Conservation (phyloP, 2,329 filamentous ascomycete genomes). For the Penicillium sp. region DNA sequence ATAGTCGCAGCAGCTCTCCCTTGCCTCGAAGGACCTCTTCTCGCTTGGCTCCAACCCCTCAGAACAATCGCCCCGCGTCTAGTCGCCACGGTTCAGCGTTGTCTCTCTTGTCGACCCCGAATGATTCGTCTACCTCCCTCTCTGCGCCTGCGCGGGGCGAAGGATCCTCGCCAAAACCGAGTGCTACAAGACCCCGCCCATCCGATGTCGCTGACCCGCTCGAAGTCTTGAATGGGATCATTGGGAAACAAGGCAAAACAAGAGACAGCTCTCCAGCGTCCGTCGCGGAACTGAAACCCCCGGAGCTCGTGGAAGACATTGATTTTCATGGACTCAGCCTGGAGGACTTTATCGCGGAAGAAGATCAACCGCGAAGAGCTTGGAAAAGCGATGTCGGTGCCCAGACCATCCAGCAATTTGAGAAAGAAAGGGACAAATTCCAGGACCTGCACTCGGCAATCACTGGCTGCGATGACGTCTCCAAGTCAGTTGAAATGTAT, state of each 20-base stretch:
- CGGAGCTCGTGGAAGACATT: slow-evolving; percentile 53
- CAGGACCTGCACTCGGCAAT: slow-evolving; percentile 88
- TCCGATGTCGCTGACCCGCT: slow-evolving; percentile 59
- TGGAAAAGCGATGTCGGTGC: slow-evolving; percentile 35
- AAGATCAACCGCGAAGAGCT: slow-evolving; percentile 20
- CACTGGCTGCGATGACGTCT: slow-evolving; percentile 77
- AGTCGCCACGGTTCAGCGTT: too few species aligned
- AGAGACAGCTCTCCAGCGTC: slow-evolving; percentile 8
- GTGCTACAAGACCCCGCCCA: slow-evolving; percentile 47
- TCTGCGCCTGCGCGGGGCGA: slow-evolving; percentile 56
- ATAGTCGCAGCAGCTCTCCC: slow-evolving; percentile 60
- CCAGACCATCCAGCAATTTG: slow-evolving; percentile 65
- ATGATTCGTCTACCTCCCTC: slow-evolving; percentile 68
- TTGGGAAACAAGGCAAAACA: slow-evolving; percentile 36
- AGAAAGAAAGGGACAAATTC: slow-evolving; percentile 72
- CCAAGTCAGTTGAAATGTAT: slow-evolving; percentile 86
- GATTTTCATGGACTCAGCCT: slow-evolving; percentile 73
- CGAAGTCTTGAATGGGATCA: slow-evolving; percentile 56
- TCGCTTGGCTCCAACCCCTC: slow-evolving; percentile 59
- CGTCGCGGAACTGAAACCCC: slow-evolving; percentile 27
- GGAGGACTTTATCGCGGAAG: slow-evolving; percentile 55
- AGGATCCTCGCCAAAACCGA: too few species aligned
- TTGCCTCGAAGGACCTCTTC: slow-evolving; percentile 58
- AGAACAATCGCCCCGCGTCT: slow-evolving; percentile 60
- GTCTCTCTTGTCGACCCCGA: slow-evolving; percentile 65